Evolutionary conservation across 2,329 filamentous ascomycete genomes (phyloP), one percentile per base, ranked within the genome.

Genomic region (Venturia pyrina): DNA sequence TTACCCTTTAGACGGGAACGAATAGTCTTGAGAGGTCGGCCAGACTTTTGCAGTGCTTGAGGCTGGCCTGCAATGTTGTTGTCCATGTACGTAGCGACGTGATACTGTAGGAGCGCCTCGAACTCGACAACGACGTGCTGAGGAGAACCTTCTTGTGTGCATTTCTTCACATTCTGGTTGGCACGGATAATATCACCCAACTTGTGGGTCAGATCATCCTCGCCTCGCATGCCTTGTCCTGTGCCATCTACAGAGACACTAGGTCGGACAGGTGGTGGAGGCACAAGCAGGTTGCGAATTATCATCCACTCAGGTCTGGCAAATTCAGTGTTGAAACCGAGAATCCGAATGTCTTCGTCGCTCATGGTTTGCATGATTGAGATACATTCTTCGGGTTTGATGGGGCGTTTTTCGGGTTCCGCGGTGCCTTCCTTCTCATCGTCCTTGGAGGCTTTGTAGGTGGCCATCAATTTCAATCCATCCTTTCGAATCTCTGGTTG

Each of bases 161-260:
- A 95, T 71, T 95, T 89, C 70, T 90, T 88, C 66, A 99, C 93
- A 72, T 96, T 97, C 71, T 90, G 89, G 79, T 99, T 99, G 71
- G 95, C 93, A 70, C 95, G 92, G 71, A 99, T 95, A 72, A 99
- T 97, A 78, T 99, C 95, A 73, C 93, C 93, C 41, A 99, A 83
- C 80, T 99, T 99, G 85, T 97, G 99, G 0, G 95, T 99, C 84
- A 99, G 85, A 82, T 99, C 96, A 76, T 99, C 95, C 79, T 99
- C 95, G 75, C 95, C 95, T 69, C 95, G 89, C 82, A 93, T 88
- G 69, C 95, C 95, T 70, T 91, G 90, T 64, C 91, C 90, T 56
- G 91, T 96, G 64, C 95, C 93, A 73, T 98, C 96, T 80, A 98
- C 93, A 28, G 93, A 96, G 71, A 99, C 96, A 83, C 92, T 97